A percentile compares a stretch with the other conserved stretches of the same genome.
phyloP scores from a whole-genome alignment of 208 protist species.

The Trichomonas vaginalis region DNA sequence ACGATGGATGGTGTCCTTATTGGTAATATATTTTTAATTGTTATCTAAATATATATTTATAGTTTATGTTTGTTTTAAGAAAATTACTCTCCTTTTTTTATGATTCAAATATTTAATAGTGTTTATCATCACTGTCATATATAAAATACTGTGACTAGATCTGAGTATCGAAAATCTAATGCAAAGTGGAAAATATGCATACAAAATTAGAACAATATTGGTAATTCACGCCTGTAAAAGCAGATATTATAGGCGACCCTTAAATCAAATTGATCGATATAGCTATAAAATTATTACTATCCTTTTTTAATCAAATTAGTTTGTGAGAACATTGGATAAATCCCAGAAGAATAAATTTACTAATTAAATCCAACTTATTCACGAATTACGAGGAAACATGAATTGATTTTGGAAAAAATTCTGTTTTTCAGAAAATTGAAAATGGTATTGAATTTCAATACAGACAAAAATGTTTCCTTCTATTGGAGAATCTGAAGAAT shows the following conservation, averaged over 20 bases:
- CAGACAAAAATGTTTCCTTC: not conserved
- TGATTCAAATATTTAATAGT: no score
- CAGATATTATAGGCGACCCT: no score
- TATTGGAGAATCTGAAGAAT: not conserved
- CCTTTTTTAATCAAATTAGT: no score
- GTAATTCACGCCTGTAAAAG: no score
- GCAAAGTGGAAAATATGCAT: no score
- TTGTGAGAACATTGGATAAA: not conserved
- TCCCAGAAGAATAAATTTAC: not conserved
- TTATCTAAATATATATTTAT: no score
- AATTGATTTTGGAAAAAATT: not conserved
- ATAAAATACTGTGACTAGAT: no score
- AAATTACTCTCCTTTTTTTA: not conserved
- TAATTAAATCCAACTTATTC: not conserved
- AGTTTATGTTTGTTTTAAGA: not conserved
- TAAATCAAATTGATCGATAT: no score
- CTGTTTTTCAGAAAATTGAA: not conserved
- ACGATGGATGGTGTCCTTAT: not conserved
- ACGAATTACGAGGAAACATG: not conserved
- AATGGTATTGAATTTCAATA: not conserved
- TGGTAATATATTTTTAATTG: not conserved
- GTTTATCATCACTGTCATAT: no score
- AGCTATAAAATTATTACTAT: no score
- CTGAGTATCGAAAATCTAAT: no score
- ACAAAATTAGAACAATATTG: no score